Base-by-base conservation (phyloP, 257 asterid genomes). In the Primulina eburnea region DNA sequence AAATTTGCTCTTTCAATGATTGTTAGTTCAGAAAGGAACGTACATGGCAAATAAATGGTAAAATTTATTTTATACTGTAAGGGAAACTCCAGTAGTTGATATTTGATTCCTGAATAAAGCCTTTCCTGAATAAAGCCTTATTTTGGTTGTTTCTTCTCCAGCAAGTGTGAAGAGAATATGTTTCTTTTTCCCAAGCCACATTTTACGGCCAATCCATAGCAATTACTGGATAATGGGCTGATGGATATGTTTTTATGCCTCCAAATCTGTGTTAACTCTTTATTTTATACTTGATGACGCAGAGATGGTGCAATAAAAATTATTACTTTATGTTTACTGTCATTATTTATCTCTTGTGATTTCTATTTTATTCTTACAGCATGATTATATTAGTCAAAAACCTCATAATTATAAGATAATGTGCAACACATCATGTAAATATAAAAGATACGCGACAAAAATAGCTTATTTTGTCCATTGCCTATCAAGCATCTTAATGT, bases 271-370 rank as follows among this genome's bases (percentile, higher is more conserved):
- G 0, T 40, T 21, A 21, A 40, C 4, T 3, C 38, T 43, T 61
- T 59, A 16, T 6, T 52, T 62, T 38, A 40, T 53, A 6, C 52
- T 75, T 73, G 60, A 28, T 21, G 20, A 21, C 24, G 61, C 61
- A 12, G 29, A 32, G 34, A 38, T 55, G 7, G n/a, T 69, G 55
- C 43, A 30, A 53, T 68, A 9, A 60, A 24, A 24, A 24, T 21
- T 21, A 21, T 21, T 21, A 52, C 2, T 35, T 20, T 20, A 38
- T 64, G 4, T 64, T 40, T 40, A 40, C 52, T 10, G 5, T 32
- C 34, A 32, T 32, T 40, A 43, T 43, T 47, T 14, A 14, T 47
- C 18, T 47, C 7, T 47, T 6, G 55, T 14, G 55, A 14, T 47
- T 4, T 6, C 55, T 47, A 47, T 12, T 43, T 12, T 14, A 12